These are phyloP conservation scores for Colletotrichum filicis DNA, from an alignment of 2,329 filamentous ascomycete species.

Conservation along the genomic window DNA sequence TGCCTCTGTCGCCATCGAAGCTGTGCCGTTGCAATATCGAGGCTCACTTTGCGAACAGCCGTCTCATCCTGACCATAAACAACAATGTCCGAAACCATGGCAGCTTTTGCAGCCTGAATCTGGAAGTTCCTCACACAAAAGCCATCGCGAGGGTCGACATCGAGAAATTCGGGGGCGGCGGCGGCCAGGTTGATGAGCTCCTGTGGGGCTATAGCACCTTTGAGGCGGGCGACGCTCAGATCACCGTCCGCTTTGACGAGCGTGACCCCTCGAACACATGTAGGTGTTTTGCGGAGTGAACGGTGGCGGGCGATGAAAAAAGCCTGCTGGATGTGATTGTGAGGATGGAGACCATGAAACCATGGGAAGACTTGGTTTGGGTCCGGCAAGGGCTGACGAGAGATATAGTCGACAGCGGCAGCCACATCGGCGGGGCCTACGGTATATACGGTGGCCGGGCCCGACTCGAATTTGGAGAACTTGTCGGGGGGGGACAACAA, in stretches of 20 bases:
- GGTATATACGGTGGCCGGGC: slow-evolving; percentile 73
- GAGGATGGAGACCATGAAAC: slow-evolving; percentile 91
- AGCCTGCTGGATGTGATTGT: slow-evolving; percentile 87
- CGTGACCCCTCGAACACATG: slow-evolving; percentile 83
- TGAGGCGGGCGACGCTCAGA: slow-evolving; percentile 78
- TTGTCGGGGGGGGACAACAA: slow-evolving; percentile 79
- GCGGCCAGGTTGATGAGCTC: slow-evolving; percentile 74
- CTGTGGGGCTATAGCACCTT: slow-evolving; percentile 84
- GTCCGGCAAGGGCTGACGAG: slow-evolving; percentile 85
- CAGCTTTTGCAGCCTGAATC: slow-evolving; percentile 90
- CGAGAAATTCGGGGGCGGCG: slow-evolving; percentile 73
- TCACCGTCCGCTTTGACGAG: slow-evolving; percentile 91
- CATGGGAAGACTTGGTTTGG: slow-evolving; percentile 93
- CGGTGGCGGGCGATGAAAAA: slow-evolving; percentile 88
- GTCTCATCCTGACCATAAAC: slow-evolving; percentile 83
- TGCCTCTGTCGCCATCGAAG: slow-evolving; percentile 76
- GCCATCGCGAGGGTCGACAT: slow-evolving; percentile 87
- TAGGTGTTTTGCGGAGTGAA: slow-evolving; percentile 75
- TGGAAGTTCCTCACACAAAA: slow-evolving; percentile 98
- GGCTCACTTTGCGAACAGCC: slow-evolving; percentile 71
- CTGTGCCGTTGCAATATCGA: slow-evolving; percentile 81
- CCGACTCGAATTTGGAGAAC: slow-evolving; percentile 64
- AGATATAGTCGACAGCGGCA: slow-evolving; percentile 78
- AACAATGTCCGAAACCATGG: slow-evolving; percentile 89
- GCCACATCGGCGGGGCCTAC: slow-evolving; percentile 77